Base-by-base conservation (phyloP, 257 asterid species). In the Misopates orontium region DNA sequence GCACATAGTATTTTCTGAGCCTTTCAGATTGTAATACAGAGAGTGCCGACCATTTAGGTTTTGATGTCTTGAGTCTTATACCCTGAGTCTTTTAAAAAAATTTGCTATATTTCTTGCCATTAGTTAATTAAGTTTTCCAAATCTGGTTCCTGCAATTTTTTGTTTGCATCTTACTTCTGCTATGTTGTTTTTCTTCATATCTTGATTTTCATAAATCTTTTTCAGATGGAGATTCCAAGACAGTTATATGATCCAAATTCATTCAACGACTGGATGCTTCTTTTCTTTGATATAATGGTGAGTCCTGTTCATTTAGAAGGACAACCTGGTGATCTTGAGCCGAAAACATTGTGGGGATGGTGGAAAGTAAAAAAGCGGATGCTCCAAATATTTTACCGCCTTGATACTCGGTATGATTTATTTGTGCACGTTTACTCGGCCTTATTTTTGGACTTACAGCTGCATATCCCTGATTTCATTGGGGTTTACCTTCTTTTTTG, bases 341-440 rank as follows among this genome's bases (percentile, higher is more conserved):
- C 77, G 73, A 80, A 96, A 73, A 94, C 85, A 74, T 80, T 96
- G 48, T 94, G 98, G 99, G 99, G 96, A 31, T 94, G 99, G 99
- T 94, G 98, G 99, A 91, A 94, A 80, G 99, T 94, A 53, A 94
- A 94, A 78, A 94, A 94, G 85, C 90, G 99, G 99, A 94, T 95
- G 0, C 82, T 88, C 78, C 96, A 94, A 79, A 86, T 94, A 66
- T 66, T 94, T 64, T 88, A 90, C 79, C 95, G 99, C 56, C 96
- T 94, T 39, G 90, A 80, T 74, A 86, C 98, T 49, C 77, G 98
- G 98, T 88, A 71, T 22, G 68, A 56, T n/a, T 82, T 44, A 69
- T 68, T 24, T 18, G 51, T 58, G 10, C 40, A 59, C 60, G 67
- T 61, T 24, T 4, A 50, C 66, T 61, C 39, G n/a, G 32, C 11